Evolutionary conservation across 139 green algal species (phyloP).

Genomic region (Picochlorum sp.): DNA sequence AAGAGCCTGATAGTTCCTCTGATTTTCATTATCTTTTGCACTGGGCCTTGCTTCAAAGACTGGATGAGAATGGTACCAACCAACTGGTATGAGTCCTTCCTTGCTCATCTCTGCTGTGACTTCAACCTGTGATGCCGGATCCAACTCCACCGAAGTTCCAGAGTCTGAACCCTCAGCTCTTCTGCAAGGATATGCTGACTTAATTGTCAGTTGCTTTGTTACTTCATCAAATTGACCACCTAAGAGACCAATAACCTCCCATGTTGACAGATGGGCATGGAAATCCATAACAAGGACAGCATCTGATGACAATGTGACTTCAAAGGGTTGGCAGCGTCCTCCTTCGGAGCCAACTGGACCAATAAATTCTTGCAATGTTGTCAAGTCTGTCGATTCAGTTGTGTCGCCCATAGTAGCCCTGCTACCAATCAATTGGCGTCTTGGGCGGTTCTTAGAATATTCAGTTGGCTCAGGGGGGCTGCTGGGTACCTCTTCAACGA

Average conservation of each 20-base stretch:
- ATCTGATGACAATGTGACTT: slow-evolving; percentile 33
- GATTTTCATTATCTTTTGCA: slow-evolving; percentile 76
- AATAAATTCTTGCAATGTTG: slow-evolving; percentile 38
- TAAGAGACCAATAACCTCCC: slow-evolving; percentile 57
- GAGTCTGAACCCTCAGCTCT: slow-evolving; percentile 15
- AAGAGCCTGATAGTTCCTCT: slow-evolving; percentile 74
- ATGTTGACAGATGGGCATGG: slow-evolving; percentile 46
- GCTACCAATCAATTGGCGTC: slow-evolving; percentile 15
- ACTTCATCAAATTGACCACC: slow-evolving; percentile 42
- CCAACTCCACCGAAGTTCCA: slow-evolving; percentile 61
- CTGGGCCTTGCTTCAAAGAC: slow-evolving; percentile 59
- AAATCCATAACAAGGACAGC: slow-evolving; percentile 52
- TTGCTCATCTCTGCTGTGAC: slow-evolving; percentile 39
- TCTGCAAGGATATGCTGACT: slow-evolving; percentile 43
- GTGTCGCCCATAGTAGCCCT: slow-evolving; percentile 39
- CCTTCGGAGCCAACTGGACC: slow-evolving; percentile 32
- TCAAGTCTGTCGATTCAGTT: slow-evolving; percentile 52
- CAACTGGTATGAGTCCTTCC: slow-evolving; percentile 41
- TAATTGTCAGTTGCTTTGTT: slow-evolving; percentile 20
- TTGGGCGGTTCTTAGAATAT: slow-evolving; percentile 50
- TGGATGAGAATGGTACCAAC: slow-evolving; percentile 78
- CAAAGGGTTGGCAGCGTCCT: slow-evolving; percentile 47
- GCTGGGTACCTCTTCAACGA: background rate
- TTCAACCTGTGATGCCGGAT: slow-evolving; percentile 51
- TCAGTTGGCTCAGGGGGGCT: slow-evolving; percentile 34